Percentiles rank a stretch among this genome's conserved stretches.
These are phyloP conservation scores for Penicillium simplicissimum DNA, from an alignment of 495 filamentous ascomycete genomes.

Conservation along the genomic window DNA sequence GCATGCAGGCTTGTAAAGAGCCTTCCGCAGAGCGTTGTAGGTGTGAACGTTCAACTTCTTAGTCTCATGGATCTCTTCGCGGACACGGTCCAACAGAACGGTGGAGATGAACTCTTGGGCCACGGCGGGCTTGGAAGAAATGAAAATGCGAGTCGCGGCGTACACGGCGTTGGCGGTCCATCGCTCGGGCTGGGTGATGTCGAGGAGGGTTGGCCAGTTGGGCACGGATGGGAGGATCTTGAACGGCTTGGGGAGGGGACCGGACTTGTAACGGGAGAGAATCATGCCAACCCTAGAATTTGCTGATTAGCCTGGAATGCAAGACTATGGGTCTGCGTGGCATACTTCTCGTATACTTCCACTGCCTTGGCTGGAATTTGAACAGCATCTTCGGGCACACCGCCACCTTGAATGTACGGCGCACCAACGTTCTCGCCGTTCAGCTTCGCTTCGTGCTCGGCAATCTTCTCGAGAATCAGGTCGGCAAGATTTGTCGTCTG, in stretches of 20 bases:
- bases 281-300: slow-evolving; percentile 73
- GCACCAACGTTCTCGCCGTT: slow-evolving; percentile 34
- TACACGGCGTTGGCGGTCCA: slow-evolving; percentile 90
- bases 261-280: slow-evolving; percentile 89
- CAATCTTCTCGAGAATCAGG: slow-evolving; percentile 91
- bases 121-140: slow-evolving; percentile 72
- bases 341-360: slow-evolving; percentile 89
- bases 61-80: slow-evolving; percentile 81
- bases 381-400: slow-evolving; percentile 71
- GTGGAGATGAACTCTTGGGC: slow-evolving; percentile 79
- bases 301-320: slow-evolving; percentile 20
- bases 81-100: slow-evolving; percentile 82
- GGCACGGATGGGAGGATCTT: slow-evolving; percentile 92
- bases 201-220: slow-evolving; percentile 84
- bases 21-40: slow-evolving; percentile 89
- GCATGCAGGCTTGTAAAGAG: slow-evolving; percentile 90
- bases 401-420: slow-evolving; percentile 48
- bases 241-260: slow-evolving; percentile 93
- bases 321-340: background rate
- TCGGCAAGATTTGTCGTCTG: slow-evolving; percentile 82
- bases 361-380: slow-evolving; percentile 88
- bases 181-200: slow-evolving; percentile 74
- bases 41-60: slow-evolving; percentile 95
- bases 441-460: slow-evolving; percentile 78
- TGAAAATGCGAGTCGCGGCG: slow-evolving; percentile 85